Percentiles rank a stretch among this genome's conserved stretches.
Conservation (phyloP, 2,329 filamentous ascomycete genomes). For the Myriosclerotinia curreyana region DNA sequence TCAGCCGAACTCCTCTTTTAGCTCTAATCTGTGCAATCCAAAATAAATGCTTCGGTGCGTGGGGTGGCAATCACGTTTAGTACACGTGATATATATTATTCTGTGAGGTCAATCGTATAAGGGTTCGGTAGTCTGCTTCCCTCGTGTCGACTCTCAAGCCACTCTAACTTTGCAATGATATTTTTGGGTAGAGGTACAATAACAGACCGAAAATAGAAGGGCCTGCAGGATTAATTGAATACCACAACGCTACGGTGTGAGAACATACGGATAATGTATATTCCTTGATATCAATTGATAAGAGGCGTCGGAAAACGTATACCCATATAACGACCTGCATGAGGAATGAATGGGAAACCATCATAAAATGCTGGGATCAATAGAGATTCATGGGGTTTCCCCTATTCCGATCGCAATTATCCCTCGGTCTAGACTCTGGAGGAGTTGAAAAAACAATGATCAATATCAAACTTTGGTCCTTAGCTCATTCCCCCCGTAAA, state of each 20-base stretch:
- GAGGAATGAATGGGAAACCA: neutral
- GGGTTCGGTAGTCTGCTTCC: neutral
- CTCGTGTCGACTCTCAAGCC: neutral
- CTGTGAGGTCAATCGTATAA: neutral
- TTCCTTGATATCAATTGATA: slow-evolving; percentile 3
- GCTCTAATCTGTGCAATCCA: neutral
- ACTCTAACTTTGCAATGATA: neutral
- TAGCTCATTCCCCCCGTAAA: neutral
- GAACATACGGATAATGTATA: neutral
- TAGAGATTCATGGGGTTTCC: neutral
- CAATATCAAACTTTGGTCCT: neutral
- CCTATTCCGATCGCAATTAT: neutral
- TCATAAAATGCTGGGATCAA: slow-evolving; percentile 5
- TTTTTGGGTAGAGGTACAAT: neutral
- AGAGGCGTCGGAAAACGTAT: neutral
- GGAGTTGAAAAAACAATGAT: neutral
- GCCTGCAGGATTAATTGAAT: neutral
- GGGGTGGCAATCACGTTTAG: neutral
- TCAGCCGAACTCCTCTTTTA: neutral
- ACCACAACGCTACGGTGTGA: neutral
- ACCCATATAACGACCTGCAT: slow-evolving; percentile 8
- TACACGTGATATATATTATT: neutral
- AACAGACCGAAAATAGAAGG: neutral
- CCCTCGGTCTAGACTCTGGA: neutral
- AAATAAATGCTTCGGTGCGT: neutral